Evolutionary conservation across 257 asterid species (phyloP), one percentile per base, ranked within the genome.

Genomic region (Nicotiana sylvestris): DNA sequence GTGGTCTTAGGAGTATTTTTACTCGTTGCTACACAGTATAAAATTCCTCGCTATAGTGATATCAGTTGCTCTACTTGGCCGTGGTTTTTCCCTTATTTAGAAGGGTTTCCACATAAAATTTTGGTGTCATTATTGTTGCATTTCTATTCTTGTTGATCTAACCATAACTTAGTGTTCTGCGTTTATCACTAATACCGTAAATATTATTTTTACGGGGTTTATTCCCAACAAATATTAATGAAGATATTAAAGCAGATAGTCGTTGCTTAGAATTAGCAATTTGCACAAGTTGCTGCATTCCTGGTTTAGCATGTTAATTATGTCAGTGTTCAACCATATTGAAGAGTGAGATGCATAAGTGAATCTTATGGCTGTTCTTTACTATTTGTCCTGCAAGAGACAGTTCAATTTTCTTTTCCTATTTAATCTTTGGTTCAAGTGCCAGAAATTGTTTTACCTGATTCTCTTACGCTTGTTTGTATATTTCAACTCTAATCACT

Each of bases 181-280:
- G n/a, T n/a, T n/a, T n/a, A n/a, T n/a, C n/a, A n/a, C n/a, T n/a
- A n/a, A n/a, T n/a, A n/a, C n/a, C n/a, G n/a, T n/a, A n/a, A n/a
- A n/a, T n/a, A n/a, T n/a, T n/a, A n/a, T n/a, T n/a, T n/a, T n/a
- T n/a, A n/a, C n/a, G n/a, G n/a, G n/a, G n/a, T n/a, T n/a, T n/a
- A n/a, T n/a, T n/a, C n/a, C n/a, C n/a, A n/a, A n/a, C n/a, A 72
- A 12, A 49, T 25, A 72, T 72, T 25, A 46, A 13, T 11, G 15
- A 46, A 46, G 25, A 46, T 46, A 18, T 72, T 12, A 72, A 43
- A 72, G 27, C 61, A 72, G 58, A 43, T 21, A 39, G 17, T 72
- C 27, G 25, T 46, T 46, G 79, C 78, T 70, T 72, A 72, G 46
- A 72, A 72, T 46, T 46, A 72, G 49, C 79, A 46, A 46, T 72